Conservation (phyloP, 257 asterid species). For the Solanum microdontum region DNA sequence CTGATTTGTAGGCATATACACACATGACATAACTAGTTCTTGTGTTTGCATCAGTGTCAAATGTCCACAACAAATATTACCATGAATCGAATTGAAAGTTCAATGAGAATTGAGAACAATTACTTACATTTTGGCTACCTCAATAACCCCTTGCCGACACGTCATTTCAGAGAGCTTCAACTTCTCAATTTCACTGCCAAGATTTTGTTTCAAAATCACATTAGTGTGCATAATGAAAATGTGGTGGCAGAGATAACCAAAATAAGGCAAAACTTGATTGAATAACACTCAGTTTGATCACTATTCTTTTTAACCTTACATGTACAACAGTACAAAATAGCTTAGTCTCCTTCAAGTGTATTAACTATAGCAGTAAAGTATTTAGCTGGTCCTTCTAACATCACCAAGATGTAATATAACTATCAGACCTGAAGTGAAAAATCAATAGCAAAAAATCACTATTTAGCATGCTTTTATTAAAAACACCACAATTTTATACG, state of each 20-base stretch:
- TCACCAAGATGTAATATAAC: not conserved
- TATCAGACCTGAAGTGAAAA: not conserved
- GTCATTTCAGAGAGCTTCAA: slow-evolving; percentile 92
- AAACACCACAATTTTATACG: not conserved
- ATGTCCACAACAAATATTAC: not conserved
- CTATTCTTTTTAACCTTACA: not conserved
- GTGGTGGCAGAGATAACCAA: not conserved
- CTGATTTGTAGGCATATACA: not conserved
- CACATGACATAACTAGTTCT: not conserved
- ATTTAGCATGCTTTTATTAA: not conserved
- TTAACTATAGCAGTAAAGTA: not conserved
- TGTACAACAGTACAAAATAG: not conserved
- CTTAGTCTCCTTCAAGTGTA: not conserved
- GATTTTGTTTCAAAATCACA: not conserved
- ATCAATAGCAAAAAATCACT: not conserved
- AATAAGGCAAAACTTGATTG: not conserved
- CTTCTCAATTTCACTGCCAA: slow-evolving; percentile 77
- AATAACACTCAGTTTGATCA: not conserved
- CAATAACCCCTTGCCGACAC: slow-evolving; percentile 87
- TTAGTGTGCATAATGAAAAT: slow-evolving; percentile 1
- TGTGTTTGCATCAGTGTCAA: not conserved
- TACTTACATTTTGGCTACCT: slow-evolving; percentile 92
- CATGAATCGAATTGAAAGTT: not conserved
- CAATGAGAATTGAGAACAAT: slow-evolving; percentile 1
- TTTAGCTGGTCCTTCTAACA: not conserved